Evolutionary conservation across 2,329 filamentous ascomycete genomes (phyloP).

Genomic region (Alternaria sp.): DNA sequence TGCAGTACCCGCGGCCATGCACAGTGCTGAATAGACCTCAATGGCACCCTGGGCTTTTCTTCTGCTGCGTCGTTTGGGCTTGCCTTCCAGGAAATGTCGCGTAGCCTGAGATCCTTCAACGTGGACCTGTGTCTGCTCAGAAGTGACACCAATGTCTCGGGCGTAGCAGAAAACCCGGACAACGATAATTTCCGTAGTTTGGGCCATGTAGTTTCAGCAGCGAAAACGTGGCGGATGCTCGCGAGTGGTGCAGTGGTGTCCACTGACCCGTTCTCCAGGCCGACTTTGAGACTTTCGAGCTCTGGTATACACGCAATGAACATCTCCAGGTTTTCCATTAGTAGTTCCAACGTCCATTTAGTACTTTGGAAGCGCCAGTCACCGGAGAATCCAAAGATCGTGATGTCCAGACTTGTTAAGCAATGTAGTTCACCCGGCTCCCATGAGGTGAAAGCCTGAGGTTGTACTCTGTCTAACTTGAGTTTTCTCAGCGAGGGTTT

Average conservation of each 20-base stretch:
- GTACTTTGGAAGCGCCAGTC: too few species aligned
- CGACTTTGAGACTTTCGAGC: conserved; percentile 10
- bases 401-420: conserved; percentile 6
- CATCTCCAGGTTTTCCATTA: neutral
- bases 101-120: conserved; percentile 15
- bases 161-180: conserved; percentile 6
- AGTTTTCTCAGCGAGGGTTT: neutral
- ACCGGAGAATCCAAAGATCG: neutral
- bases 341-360: neutral
- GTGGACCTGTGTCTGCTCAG: conserved; percentile 12
- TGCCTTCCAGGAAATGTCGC: neutral
- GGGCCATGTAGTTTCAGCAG: neutral
- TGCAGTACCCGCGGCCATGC: neutral
- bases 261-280: neutral
- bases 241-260: neutral
- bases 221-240: neutral
- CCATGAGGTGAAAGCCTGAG: neutral
- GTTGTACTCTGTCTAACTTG: conserved; percentile 1
- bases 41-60: neutral
- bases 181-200: conserved; percentile 15
- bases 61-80: neutral
- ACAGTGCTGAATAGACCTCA: neutral
- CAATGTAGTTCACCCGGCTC: neutral
- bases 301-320: neutral
- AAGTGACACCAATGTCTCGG: conserved; percentile 4